Conservation (phyloP, 495 filamentous ascomycete species). For the Penicillium tannophilum region DNA sequence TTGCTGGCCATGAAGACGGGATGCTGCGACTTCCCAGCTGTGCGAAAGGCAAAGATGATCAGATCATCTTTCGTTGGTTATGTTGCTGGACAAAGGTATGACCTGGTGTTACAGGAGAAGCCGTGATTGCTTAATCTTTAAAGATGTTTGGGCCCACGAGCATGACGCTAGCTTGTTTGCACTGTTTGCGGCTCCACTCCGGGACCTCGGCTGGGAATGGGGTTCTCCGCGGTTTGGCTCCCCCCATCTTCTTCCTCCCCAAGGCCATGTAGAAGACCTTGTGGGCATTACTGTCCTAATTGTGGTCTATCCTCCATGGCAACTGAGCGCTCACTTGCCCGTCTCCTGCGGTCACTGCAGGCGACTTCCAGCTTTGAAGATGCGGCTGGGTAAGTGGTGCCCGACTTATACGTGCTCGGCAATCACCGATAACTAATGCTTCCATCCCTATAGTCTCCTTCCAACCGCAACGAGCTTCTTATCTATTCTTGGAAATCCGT, state of each 20-base stretch:
- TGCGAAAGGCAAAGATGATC: background rate
- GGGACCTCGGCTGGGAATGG: constrained; percentile 44
- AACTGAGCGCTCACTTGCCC: constrained; percentile 53
- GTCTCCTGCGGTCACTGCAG: constrained; percentile 56
- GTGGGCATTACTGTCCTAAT: constrained; percentile 13
- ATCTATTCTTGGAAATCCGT: constrained; percentile 80
- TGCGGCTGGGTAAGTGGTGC: constrained; percentile 53
- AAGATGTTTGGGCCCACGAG: constrained; percentile 1
- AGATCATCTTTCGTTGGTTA: constrained; percentile 4
- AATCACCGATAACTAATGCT: constrained; percentile 17
- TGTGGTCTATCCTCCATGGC: constrained; percentile 33
- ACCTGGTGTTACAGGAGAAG: background rate
- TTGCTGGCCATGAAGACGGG: constrained; percentile 40
- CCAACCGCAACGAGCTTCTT: constrained; percentile 80
- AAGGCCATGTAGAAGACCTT: constrained; percentile 24
- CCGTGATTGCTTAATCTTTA: constrained; percentile 2
- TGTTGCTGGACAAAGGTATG: background rate
- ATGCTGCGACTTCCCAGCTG: constrained; percentile 8
- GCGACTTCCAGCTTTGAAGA: constrained; percentile 51
- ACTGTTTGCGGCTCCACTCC: constrained; percentile 35
- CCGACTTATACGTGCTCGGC: constrained; percentile 1
- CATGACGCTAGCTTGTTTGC: constrained; percentile 38
- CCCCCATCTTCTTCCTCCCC: constrained; percentile 15
- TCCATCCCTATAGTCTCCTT: constrained; percentile 58
- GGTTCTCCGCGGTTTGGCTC: constrained; percentile 36